Percentiles rank a stretch among this genome's conserved stretches.
phyloP scores from a whole-genome alignment of 2,329 filamentous ascomycete species.

The Cladosporium colombiae region DNA sequence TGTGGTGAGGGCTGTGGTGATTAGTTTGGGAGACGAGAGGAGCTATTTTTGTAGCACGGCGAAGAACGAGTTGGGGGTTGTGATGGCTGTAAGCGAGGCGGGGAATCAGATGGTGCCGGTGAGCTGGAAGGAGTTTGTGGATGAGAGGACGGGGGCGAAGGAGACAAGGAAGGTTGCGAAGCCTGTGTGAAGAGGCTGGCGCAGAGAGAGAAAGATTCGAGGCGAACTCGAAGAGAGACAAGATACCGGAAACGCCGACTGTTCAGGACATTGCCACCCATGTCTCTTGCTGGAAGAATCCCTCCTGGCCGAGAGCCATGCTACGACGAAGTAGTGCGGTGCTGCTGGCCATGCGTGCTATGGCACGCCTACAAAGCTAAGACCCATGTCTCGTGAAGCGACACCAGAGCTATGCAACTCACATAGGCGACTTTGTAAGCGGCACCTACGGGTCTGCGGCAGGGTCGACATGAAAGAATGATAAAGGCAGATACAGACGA shows the following conservation, averaged over 20 bases:
- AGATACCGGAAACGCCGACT: not conserved
- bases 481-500: not conserved
- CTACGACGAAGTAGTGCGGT: not conserved
- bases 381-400: not conserved
- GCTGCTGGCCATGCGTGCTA: not conserved
- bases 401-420: not conserved
- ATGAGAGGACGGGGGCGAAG: slow-evolving; percentile 72
- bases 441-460: no score
- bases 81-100: slow-evolving; percentile 85
- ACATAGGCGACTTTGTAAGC: no score
- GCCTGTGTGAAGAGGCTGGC: slow-evolving; percentile 66
- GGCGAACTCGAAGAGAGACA: not conserved
- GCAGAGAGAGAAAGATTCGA: not conserved
- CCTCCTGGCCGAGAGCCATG: not conserved
- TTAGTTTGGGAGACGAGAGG: slow-evolving; percentile 83
- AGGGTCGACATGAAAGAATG: not conserved
- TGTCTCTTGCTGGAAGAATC: not conserved
- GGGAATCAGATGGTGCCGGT: slow-evolving; percentile 91
- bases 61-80: slow-evolving; percentile 86
- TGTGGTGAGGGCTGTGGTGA: slow-evolving; percentile 81
- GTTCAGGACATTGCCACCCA: not conserved
- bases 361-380: not conserved
- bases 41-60: slow-evolving; percentile 96
- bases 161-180: slow-evolving; percentile 93
- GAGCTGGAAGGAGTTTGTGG: slow-evolving; percentile 92